Conservation (phyloP, 345 rosid genomes). For the Linum tenue region DNA sequence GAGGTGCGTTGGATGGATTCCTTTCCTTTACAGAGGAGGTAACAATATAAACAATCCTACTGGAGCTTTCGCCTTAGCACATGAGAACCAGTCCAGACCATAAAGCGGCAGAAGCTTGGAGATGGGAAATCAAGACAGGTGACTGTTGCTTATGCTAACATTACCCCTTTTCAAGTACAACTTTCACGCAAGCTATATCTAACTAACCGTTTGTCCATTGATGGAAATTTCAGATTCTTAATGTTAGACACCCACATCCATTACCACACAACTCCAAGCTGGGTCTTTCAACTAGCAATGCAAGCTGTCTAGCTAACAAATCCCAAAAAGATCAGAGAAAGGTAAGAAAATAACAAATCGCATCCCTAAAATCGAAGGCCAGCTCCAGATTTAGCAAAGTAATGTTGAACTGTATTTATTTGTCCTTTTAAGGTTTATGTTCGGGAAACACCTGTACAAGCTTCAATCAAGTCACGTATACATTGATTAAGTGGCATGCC, state of each 20-base stretch:
- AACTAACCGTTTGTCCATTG: background rate
- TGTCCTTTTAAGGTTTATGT: constrained; percentile 38
- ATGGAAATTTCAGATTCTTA: constrained; percentile 54
- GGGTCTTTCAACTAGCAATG: constrained; percentile 43
- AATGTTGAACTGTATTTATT: too few relatives aligned
- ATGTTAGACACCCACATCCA: constrained; percentile 54
- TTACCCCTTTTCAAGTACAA: background rate
- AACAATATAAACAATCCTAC: constrained; percentile 19
- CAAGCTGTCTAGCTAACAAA: constrained; percentile 33
- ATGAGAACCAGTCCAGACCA: constrained; percentile 89
- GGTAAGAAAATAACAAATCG: constrained; percentile 26
- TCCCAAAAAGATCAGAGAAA: constrained; percentile 60
- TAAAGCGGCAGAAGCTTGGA: constrained; percentile 92
- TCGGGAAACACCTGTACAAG: constrained; percentile 34
- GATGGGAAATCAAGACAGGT: constrained; percentile 92
- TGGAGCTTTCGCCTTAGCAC: constrained; percentile 49
- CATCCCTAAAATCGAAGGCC: background rate
- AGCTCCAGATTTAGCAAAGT: background rate
- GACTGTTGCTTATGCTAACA: background rate
- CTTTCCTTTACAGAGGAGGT: constrained; percentile 30
- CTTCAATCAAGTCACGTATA: constrained; percentile 54
- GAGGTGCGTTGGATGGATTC: background rate
- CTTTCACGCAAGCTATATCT: background rate
- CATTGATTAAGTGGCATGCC: too few relatives aligned
- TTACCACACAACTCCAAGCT: constrained; percentile 68